Percentiles rank a stretch among this genome's conserved stretches.
phyloP scores from a whole-genome alignment of 2,329 filamentous ascomycete genomes.

The Fusarium dimerum region DNA sequence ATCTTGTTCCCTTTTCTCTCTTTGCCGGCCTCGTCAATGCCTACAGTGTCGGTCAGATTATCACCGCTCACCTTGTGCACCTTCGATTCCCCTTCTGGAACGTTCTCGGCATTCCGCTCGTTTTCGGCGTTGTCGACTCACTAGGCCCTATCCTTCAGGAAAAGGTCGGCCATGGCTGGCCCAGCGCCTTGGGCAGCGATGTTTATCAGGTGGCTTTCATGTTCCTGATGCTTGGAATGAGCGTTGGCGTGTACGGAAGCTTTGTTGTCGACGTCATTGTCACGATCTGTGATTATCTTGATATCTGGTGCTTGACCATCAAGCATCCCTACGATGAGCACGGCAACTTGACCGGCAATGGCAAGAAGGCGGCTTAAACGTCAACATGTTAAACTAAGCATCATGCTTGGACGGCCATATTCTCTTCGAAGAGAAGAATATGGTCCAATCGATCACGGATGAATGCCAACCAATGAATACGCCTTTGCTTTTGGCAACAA shows the following conservation, averaged over 20 bases:
- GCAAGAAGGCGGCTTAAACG: constrained; percentile 40
- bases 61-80: constrained; percentile 89
- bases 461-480: no score
- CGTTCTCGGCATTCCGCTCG: constrained; percentile 76
- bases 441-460: no score
- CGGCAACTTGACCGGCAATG: constrained; percentile 28
- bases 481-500: no score
- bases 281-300: constrained; percentile 95
- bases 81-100: constrained; percentile 89
- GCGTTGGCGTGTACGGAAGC: constrained; percentile 90
- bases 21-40: constrained; percentile 91
- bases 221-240: constrained; percentile 82
- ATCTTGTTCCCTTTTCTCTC: constrained; percentile 86
- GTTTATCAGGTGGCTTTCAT: constrained; percentile 92
- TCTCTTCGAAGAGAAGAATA: no score
- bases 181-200: constrained; percentile 70
- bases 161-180: constrained; percentile 68
- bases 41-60: constrained; percentile 94
- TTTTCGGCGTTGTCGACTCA: constrained; percentile 77
- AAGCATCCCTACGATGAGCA: constrained; percentile 70
- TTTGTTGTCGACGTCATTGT: constrained; percentile 98
- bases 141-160: constrained; percentile 68
- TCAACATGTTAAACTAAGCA: background rate
- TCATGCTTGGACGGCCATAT: background rate
- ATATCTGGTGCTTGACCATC: constrained; percentile 98